phyloP scores from a whole-genome alignment of 441 rosid species.

The Dalechampia spathulata region DNA sequence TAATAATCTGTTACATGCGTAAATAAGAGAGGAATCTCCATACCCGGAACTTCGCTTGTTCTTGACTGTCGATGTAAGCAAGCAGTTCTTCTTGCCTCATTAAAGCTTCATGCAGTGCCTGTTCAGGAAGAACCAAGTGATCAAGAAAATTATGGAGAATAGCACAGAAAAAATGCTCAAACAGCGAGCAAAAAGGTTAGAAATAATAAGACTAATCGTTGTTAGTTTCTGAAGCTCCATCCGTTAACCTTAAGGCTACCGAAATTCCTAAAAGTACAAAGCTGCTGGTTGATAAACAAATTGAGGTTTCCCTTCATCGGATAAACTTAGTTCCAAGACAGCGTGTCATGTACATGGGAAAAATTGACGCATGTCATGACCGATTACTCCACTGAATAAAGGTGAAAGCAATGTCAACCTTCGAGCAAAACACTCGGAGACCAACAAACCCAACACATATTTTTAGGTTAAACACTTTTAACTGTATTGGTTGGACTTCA shows the following conservation, averaged over 20 bases:
- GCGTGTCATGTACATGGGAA: no score
- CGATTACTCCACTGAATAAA: no score
- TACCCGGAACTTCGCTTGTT: conserved; percentile 64
- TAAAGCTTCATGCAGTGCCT: conserved; percentile 85
- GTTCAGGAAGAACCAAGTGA: conserved; percentile 8
- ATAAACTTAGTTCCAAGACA: background rate
- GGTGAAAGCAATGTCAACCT: background rate
- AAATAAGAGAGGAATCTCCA: conserved; percentile 7
- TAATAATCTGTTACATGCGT: no score
- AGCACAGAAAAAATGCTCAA: background rate
- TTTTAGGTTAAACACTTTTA: no score
- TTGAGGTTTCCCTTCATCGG: background rate
- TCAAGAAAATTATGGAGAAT: background rate
- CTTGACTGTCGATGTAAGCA: conserved; percentile 81
- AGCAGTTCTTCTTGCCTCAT: conserved; percentile 95
- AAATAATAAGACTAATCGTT: no score
- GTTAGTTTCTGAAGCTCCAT: no score
- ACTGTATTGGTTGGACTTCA: no score
- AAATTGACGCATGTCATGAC: no score
- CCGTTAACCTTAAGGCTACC: background rate
- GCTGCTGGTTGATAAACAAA: background rate
- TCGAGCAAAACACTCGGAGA: background rate
- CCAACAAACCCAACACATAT: background rate
- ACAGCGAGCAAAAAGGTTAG: background rate
- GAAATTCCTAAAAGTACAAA: background rate